Base-by-base conservation (phyloP, 768 basidiomycete species). In the Xerocomus brunneocitrinus region DNA sequence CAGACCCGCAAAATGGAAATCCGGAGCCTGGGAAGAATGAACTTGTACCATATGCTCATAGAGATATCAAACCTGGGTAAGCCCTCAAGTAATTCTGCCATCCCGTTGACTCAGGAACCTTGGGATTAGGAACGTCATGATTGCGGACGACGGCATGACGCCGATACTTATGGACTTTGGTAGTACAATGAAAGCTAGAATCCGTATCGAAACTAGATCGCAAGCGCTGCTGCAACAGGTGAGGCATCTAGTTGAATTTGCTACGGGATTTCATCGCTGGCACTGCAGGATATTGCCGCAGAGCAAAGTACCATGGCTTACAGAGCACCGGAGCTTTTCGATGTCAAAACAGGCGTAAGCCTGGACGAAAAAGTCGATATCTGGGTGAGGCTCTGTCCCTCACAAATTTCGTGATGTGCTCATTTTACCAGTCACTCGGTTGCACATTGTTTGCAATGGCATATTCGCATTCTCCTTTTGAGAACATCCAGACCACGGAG, bases 301-400 rank as follows among this genome's bases (percentile, higher is more conserved):
- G 97, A 99, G 70, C 95, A 95, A 69, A 95, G 93, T 59, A 93
- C 94, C 12, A 98, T 99, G 97, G 91, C 97, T 0, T 99, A 95
- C 63, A 85, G 97, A 19, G 95, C 97, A 2, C 97, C 97, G 0
- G 97, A 99, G 65, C 76, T 99, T 22, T 99, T 98, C 66, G 97
- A 99, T 62, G 95, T 97, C 52, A 95, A 95, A 68, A 98, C 94
- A 5, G 91, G 91, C 24, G 74, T 80, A 38, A 82, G 76, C 1
- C 72, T 98, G 8, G 91, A 97, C 61, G 95, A 98, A 73, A 95
- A 93, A 65, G 94, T 97, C 10, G 94, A 97, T 66, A 93, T 97
- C 31, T 97, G 94, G 94, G 93, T 92, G 73, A 52, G 83, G 69
- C 3, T 3, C 48, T 19, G 8, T 10, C 25, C 9, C 8, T 27